Conservation (phyloP, 108 stramenopile species). For the Poteriospumella lacustris region DNA sequence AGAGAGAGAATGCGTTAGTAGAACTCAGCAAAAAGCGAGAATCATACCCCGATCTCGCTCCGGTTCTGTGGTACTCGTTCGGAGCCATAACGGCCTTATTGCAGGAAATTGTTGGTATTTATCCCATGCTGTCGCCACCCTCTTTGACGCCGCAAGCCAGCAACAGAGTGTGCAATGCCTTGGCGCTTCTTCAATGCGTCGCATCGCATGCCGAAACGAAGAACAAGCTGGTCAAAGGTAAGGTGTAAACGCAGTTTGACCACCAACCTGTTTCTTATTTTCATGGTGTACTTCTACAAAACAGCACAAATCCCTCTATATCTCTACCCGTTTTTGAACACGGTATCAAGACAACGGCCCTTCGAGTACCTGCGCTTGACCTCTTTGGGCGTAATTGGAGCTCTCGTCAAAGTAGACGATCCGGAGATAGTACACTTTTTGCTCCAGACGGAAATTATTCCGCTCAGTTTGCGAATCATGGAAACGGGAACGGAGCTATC, state of each 20-base stretch:
- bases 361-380: constrained; percentile 97
- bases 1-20: constrained; percentile 84
- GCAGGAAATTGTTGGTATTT: constrained; percentile 96
- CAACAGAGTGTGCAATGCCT: constrained; percentile 96
- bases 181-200: constrained; percentile 95
- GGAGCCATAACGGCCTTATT: constrained; percentile 69
- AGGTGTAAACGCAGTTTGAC: neutral
- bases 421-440: constrained; percentile 91
- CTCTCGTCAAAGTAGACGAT: constrained; percentile 94
- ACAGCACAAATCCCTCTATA: constrained; percentile 93
- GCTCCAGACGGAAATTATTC: constrained; percentile 83
- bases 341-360: constrained; percentile 82
- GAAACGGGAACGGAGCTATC: constrained; percentile 91
- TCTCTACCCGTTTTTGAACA: constrained; percentile 96
- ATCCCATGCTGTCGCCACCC: constrained; percentile 89
- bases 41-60: constrained; percentile 87
- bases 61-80: constrained; percentile 64
- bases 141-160: constrained; percentile 88
- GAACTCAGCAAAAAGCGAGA: constrained; percentile 97
- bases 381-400: constrained; percentile 94
- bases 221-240: constrained; percentile 68
- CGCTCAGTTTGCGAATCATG: constrained; percentile 67
- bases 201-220: constrained; percentile 94
- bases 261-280: neutral
- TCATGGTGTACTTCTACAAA: neutral